Evolutionary conservation across 495 filamentous ascomycete genomes (phyloP), one percentile per base, ranked within the genome.

Genomic region (Penicillium crystallinum): DNA sequence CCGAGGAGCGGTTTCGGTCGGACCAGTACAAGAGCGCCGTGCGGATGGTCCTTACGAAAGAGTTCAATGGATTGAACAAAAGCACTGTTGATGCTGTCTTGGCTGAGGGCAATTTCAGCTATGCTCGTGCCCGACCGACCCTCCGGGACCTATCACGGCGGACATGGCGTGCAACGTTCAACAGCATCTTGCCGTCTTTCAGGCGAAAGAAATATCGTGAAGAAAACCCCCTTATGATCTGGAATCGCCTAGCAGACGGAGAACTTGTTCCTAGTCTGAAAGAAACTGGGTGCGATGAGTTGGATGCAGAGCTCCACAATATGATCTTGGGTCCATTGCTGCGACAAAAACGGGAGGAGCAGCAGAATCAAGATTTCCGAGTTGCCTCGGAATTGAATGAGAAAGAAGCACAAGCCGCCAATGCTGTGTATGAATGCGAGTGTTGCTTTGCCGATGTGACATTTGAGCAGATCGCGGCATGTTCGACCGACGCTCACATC

Each of bases 81-180:
- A 91, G 89, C 38, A 82, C 89, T 3, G 85, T 97, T 57, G 84
- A 88, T 35, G 91, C 86, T 7, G 91, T 98, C 2, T 77, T 98
- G 40, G 92, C 91, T 19, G 93, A 98, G 65, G 80, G 80, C 58
- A 98, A 98, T 64, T 88, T 87, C 66, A 90, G 84, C 27, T 97
- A 97, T 61, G 77, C 82, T 4, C 80, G 83, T n/a, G 84, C 89
- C 3, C 78, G 91, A 29, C 81, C 82, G 33, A 88, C 81, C 0
- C 79, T 98, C 12, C 81, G 85, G 22, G 78, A 80, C n/a, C 67
- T 97, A 2, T 83, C 86, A 23, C 78, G 81, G 21, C 89, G 84
- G 63, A 92, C 89, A 18, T 98, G 93, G 93, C 81, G 89, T 9
- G 90, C 85, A 53, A 85, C 87, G 19, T 75, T 98, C 51, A 84